Conservation (phyloP, 176 grass and related monocot genomes). For the Avena insularis region DNA sequence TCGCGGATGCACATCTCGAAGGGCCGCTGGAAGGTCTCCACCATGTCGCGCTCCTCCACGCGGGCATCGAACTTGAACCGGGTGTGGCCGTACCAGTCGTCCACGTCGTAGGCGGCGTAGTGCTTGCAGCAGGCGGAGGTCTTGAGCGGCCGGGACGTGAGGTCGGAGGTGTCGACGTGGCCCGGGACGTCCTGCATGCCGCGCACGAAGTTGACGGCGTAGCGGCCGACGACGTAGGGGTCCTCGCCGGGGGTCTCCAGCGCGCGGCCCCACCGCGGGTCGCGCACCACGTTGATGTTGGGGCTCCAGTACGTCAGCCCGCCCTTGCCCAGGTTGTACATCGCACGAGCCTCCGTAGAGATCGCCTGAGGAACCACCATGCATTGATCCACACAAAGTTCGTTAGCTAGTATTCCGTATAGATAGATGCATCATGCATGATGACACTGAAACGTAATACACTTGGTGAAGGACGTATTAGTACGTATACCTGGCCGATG, state of each 20-base stretch:
- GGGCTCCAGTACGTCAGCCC: conserved; percentile 66
- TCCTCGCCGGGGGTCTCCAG: conserved; percentile 67
- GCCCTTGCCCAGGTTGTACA: conserved; percentile 66
- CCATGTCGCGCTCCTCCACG: conserved; percentile 61
- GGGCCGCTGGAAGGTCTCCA: conserved; percentile 57
- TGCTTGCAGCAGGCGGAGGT: conserved; percentile 68
- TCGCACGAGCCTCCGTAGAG: conserved; percentile 60
- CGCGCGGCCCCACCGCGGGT: conserved; percentile 51
- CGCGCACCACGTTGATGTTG: conserved; percentile 61
- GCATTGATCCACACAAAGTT: not conserved
- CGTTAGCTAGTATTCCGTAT: not conserved
- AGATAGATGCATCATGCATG: too few relatives aligned
- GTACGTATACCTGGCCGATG: conserved; percentile 43
- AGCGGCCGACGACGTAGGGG: conserved; percentile 48
- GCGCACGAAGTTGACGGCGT: conserved; percentile 51
- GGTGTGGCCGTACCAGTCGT: conserved; percentile 45
- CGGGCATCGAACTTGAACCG: conserved; percentile 56
- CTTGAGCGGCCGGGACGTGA: conserved; percentile 44
- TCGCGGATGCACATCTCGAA: conserved; percentile 61
- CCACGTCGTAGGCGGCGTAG: conserved; percentile 62
- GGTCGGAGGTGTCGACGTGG: not conserved
- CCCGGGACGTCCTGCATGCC: conserved; percentile 49
- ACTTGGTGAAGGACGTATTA: too few relatives aligned
- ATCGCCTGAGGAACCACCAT: conserved; percentile 36
- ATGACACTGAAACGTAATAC: too few relatives aligned